Base-by-base conservation (phyloP, 768 basidiomycete species). In the Trametes punicea region DNA sequence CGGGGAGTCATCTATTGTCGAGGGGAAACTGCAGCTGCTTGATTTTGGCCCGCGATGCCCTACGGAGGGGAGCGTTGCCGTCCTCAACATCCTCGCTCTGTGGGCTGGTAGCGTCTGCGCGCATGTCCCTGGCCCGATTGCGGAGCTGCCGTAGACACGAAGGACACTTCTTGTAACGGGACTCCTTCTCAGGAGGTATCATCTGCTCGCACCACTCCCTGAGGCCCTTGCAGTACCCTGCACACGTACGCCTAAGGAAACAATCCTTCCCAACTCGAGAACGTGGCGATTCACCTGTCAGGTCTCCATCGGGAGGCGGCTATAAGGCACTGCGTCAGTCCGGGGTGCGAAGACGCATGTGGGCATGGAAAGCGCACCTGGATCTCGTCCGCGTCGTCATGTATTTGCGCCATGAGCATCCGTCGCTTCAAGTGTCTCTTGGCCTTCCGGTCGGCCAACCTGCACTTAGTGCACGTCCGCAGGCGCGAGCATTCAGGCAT, bases 401-500 rank as follows among this genome's bases (percentile, higher is more conserved):
- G 6, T 21, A 44, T 46, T 16, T 46, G 36, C 2, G 29, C 34
- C 0, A 45, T 20, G 36, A 34, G 26, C 26, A 25, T 42, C 15
- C 21, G 27, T 31, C 33, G 13, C 46, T 18, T 33, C 11, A 44
- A 53, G 29, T 30, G 48, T 29, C 60, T 29, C 27, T 51, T 39
- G 27, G 40, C 33, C 25, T 40, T 15, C 20, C 62, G 54, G 18
- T 51, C 46, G 9, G 45, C 36, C 18, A 26, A n/a, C 0, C 62
- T 53, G 48, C 67, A 68, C 4, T n/a, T 18, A 7, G 52, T 31
- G 59, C 67, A 68, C 15, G 44, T 39, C 51, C 62, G 56, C 60
- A 58, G 56, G 47, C 46, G 47, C 27, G 58, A 50, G 27, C 45
- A 42, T 13, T 42, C 60, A 6, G 42, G 3, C 16, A 68, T 47